These are phyloP conservation scores for Fusarium beomiforme DNA, from an alignment of 2,329 filamentous ascomycete genomes.

Conservation along the genomic window DNA sequence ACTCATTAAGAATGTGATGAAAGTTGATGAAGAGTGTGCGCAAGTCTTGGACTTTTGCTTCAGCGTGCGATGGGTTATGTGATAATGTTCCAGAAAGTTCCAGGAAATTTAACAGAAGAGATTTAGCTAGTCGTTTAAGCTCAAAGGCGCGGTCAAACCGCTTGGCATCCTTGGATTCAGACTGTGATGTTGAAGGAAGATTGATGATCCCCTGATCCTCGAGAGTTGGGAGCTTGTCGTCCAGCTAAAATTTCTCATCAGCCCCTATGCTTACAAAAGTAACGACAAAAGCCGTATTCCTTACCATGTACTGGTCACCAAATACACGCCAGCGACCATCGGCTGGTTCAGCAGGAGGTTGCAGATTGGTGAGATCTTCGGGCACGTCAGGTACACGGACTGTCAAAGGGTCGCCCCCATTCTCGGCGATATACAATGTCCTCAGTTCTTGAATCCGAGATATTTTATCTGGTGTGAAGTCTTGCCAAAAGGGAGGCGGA, in stretches of 20 bases:
- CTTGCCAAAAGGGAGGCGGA: constrained; percentile 89
- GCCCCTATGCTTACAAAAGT: not conserved
- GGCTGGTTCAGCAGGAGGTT: constrained; percentile 80
- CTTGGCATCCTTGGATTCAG: constrained; percentile 59
- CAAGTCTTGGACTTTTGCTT: constrained; percentile 80
- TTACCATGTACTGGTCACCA: constrained; percentile 70
- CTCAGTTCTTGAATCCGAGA: constrained; percentile 61
- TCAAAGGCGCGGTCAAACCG: constrained; percentile 72
- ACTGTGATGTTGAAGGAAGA: constrained; percentile 58
- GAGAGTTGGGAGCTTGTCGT: constrained; percentile 72
- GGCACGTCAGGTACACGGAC: constrained; percentile 64
- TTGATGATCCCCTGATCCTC: constrained; percentile 77
- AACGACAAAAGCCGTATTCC: not conserved
- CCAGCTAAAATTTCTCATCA: constrained; percentile 53
- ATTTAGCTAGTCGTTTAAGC: constrained; percentile 83
- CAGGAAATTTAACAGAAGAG: constrained; percentile 86
- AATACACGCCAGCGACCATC: constrained; percentile 80
- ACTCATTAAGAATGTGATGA: constrained; percentile 93
- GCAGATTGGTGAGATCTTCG: constrained; percentile 76
- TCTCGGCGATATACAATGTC: constrained; percentile 49
- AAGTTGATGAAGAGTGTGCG: constrained; percentile 88
- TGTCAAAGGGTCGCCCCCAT: constrained; percentile 42
- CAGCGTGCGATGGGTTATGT: constrained; percentile 57
- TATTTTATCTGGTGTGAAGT: constrained; percentile 83
- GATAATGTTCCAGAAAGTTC: constrained; percentile 73